Evolutionary conservation across 352 stramenopile species (phyloP), one percentile per base, ranked within the genome.

Genomic region (Phytophthora cryptogea): DNA sequence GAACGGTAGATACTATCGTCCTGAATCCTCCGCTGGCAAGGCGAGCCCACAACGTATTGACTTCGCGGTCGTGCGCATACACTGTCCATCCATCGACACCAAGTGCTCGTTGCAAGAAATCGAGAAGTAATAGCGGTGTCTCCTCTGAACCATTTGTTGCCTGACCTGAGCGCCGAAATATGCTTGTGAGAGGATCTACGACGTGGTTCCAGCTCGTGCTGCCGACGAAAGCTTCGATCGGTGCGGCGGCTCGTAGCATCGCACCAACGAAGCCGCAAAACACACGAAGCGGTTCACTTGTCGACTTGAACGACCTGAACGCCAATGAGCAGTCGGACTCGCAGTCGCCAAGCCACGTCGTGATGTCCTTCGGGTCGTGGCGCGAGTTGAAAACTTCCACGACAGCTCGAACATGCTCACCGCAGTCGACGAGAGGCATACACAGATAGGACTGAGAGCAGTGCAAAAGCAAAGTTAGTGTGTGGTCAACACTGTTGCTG

Each of bases 371-470:
- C 3, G 62, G 44, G 43, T 78, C 69, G 17, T 88, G 70, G 14
- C 75, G 77, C 3, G 79, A 79, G 63, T 90, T 90, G 61, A 86
- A 88, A 36, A 92, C 61, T 63, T 92, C 78, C 9, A 83, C 80
- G 27, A 90, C 70, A 9, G 74, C 82, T 46, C 78, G 78, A 28
- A 89, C 75, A 7, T 33, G 71, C 20, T 67, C 76, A 11, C 72
- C 66, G 32, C 70, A 74, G 56, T 92, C 78, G 30, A 83, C 68
- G 2, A 92, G 76, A n/a, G 82, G 82, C 28, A 90, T 52, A 45
- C 82, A 92, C 27, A 92, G 49, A 59, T 90, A 90, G 3, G 80
- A 88, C 54, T 80, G 46, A 46, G n/a, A 53, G 41, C 20, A 50
- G 20, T 23, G 20, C 11, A 20, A 30, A 20, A 47, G 5, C 27